These are phyloP conservation scores for Ophiostoma pallidulum DNA, from an alignment of 2,329 filamentous ascomycete species.

Conservation along the genomic window DNA sequence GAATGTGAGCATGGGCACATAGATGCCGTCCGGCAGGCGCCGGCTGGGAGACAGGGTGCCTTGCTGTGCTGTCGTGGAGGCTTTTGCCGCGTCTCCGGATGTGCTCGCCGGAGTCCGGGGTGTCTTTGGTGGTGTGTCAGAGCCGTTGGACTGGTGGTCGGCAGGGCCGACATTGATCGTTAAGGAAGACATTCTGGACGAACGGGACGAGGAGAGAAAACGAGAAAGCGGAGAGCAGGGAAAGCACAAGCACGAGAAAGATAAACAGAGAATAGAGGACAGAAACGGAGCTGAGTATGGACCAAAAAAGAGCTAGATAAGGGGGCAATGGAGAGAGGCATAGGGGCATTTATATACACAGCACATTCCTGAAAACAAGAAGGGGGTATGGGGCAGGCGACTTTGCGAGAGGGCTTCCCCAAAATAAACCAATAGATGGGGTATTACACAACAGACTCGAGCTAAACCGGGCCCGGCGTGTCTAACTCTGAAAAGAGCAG, in stretches of 20 bases:
- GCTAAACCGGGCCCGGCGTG: not conserved
- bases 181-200: not conserved
- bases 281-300: not conserved
- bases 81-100: not conserved
- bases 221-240: not conserved
- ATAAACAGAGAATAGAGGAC: no score
- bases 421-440: no score
- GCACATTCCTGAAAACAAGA: no score
- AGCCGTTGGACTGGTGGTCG: not conserved
- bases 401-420: no score
- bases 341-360: no score
- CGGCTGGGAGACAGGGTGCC: no score
- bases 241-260: not conserved
- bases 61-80: no score
- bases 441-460: constrained; percentile 5
- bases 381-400: no score
- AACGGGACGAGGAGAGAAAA: not conserved
- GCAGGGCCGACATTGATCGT: not conserved
- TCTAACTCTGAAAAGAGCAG: no score
- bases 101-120: not conserved
- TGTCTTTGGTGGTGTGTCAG: constrained; percentile 4
- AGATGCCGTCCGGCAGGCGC: constrained; percentile 34
- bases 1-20: constrained; percentile 56
- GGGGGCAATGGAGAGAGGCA: no score
- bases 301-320: no score